Percentiles rank a stretch among this genome's conserved stretches.
Conservation (phyloP, 108 stramenopile species). For the Heterococcus sp. region DNA sequence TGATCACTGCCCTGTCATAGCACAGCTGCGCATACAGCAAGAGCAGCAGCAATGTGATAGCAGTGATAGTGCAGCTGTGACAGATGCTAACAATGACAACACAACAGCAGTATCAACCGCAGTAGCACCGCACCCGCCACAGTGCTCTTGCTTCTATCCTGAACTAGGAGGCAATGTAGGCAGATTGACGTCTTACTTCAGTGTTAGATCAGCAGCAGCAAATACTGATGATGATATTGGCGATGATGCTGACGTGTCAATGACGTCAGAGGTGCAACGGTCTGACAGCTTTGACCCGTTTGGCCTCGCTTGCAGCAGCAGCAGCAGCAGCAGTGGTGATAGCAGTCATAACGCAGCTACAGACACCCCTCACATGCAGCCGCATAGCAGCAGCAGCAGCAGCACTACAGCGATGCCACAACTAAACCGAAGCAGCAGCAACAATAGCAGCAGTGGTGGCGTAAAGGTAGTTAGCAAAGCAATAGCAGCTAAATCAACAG, state of each 20-base stretch:
- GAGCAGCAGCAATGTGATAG: background rate
- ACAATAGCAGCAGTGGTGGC: no score
- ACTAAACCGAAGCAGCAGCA: no score
- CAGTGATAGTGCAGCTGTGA: background rate
- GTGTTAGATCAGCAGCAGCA: background rate
- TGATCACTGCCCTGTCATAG: conserved; percentile 42
- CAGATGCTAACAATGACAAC: background rate
- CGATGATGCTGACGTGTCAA: background rate
- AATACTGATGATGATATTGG: background rate
- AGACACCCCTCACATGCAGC: no score
- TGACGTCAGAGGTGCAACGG: background rate
- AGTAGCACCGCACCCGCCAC: conserved; percentile 30
- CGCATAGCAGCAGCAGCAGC: no score
- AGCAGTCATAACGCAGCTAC: background rate
- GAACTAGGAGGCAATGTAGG: conserved; percentile 16
- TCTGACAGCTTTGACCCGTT: background rate
- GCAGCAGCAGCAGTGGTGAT: background rate
- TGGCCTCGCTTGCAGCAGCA: background rate
- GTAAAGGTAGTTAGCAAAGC: no score
- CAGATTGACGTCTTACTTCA: conserved; percentile 13
- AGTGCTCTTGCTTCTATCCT: conserved; percentile 32
- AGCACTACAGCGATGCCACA: no score
- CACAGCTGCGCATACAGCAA: background rate
- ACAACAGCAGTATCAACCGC: background rate
- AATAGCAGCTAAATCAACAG: no score